Evolutionary conservation across 805 yeast genomes (phyloP), one percentile per base, ranked within the genome.

Genomic region (Phaffomyces opuntiae): DNA sequence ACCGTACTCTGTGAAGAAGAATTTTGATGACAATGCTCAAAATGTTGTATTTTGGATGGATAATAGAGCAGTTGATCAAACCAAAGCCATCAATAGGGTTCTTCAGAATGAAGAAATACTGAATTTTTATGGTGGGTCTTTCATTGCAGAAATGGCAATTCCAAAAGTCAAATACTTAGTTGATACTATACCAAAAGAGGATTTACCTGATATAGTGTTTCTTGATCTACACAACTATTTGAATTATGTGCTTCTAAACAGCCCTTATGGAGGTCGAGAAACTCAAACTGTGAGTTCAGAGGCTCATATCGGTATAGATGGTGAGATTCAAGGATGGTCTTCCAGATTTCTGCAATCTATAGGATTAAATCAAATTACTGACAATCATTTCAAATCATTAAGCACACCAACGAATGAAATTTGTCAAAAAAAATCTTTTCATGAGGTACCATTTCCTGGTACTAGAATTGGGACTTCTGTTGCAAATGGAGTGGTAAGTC

Each of bases 31-130:
- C 32, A 48, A 39, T 5, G 53, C 53, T 7, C 66, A 69, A 33
- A 75, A 75, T 50, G 66, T 78, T 4, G 63, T 79, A 5, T 66
- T 79, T 41, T 79, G 85, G 84, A 79, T 79, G 83, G 83, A 79
- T 53, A 63, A 68, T 17, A 62, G 78, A 26, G 64, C 79, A 2
- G 52, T 46, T 3, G 36, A 54, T 2, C 70, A 75, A 48, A 68
- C 72, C 36, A 36, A 45, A 25, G 44, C 33, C 11, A 54, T 68
- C 27, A 50, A 52, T 14, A 17, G 25, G 1, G 24, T 3, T 1
- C 24, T 52, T 9, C 32, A 41, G 9, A 55, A 56, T 7, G 59
- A 55, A 7, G 40, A 47, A 8, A 49, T 53, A 8, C 51, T 61
- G 38, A 47, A 50, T 1, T 52, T 50, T 36, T 55, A 71, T 41